A percentile compares a stretch with the other conserved stretches of the same genome.
These are phyloP conservation scores for Wickerhamiella nectarea DNA, from an alignment of 805 yeast genomes.

Conservation along the genomic window DNA sequence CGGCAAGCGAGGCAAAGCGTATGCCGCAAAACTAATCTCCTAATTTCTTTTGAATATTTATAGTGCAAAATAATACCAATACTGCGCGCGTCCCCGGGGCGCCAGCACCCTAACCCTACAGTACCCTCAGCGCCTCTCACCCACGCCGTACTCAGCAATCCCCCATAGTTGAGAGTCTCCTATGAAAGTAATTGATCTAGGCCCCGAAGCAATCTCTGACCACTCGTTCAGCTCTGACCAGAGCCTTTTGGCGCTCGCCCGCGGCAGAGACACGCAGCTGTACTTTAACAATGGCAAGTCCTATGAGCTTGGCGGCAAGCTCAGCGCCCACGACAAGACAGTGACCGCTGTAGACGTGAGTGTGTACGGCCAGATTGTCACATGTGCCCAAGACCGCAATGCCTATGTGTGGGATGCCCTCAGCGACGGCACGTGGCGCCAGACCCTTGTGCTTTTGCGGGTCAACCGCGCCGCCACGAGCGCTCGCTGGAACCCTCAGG, in stretches of 20 bases:
- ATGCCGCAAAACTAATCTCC: too few relatives aligned
- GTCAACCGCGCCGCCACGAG: conserved; percentile 91
- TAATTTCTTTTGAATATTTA: too few relatives aligned
- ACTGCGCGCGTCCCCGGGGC: too few relatives aligned
- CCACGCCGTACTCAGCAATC: background rate
- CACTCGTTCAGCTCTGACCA: conserved; percentile 72
- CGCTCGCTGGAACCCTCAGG: conserved; percentile 90
- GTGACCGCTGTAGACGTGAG: conserved; percentile 93
- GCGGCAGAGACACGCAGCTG: conserved; percentile 61
- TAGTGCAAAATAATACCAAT: too few relatives aligned
- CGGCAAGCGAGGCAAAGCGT: background rate
- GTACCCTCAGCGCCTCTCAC: background rate
- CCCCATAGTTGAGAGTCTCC: conserved; percentile 15
- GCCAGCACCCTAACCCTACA: background rate
- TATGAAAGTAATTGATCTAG: conserved; percentile 40
- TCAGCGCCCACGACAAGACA: conserved; percentile 66
- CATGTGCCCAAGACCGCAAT: conserved; percentile 95
- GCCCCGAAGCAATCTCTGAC: conserved; percentile 78
- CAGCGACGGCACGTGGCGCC: conserved; percentile 52
- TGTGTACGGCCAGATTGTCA: conserved; percentile 66
- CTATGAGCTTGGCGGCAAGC: conserved; percentile 50
- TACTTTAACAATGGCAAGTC: conserved; percentile 41
- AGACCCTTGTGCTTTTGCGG: conserved; percentile 82
- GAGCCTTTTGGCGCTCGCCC: conserved; percentile 62
- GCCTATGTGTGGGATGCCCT: conserved; percentile 90